Evolutionary conservation across 1,139 yeast species (phyloP), one percentile per base, ranked within the genome.

Genomic region (Blastobotrys malaysiensis): DNA sequence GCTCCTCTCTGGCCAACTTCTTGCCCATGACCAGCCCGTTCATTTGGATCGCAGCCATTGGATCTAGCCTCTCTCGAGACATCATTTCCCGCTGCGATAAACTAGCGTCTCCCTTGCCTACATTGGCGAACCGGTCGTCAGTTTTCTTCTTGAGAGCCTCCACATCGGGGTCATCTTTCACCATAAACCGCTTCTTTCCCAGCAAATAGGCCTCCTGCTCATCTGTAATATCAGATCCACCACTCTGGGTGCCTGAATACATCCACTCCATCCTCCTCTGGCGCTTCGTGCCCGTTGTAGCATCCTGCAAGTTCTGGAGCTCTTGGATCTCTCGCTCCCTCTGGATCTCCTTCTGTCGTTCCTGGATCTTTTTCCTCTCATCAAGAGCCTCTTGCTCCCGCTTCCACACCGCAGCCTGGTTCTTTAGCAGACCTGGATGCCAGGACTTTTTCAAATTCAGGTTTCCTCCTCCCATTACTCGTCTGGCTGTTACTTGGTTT

Each of bases 401-500:
- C 62, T 83, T 78, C 95, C 96, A 87, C 36, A 91, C 93, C 66
- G 84, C 86, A 62, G 84, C 85, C 71, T 86, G 91, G 75, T 93
- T 93, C 70, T 87, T 87, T 63, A 87, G 75, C 51, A 88, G 76
- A 46, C 88, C 91, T 2, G 98, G 97, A 69, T 91, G 90, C 98
- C 98, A 93, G 57, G 98, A 91, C 69, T 93, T 93, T 71, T 91
- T 86, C 56, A 90, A 71, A 68, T 91, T 91, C 60, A 91, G 76
- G 70, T 91, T 96, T 6, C 95, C 90, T 11, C 53, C 53, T 24
- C 44, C 53, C 55, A 52, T 52, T 16, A 18, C 24, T 14, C 6
- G 11, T 44, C 11, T 19, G 26, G 11, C 21, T 16, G 36, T 22
- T 18, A 39, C 16, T 11, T 31, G 11, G 7, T 14, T 31, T 31